phyloP scores from a whole-genome alignment of 2,329 filamentous ascomycete species.

The Hypoxylon sp. region DNA sequence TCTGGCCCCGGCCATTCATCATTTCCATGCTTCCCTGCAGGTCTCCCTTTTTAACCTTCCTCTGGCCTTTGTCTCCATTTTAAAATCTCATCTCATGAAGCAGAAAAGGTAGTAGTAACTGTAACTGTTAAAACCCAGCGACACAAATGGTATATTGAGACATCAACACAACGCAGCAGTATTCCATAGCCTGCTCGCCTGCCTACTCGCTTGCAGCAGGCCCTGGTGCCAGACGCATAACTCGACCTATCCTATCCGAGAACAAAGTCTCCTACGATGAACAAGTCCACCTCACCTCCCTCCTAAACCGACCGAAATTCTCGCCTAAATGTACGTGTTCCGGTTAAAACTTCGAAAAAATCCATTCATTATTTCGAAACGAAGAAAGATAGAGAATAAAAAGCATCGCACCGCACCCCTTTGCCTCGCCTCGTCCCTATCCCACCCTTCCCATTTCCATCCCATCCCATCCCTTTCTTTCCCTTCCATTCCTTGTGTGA shows the following conservation, averaged over 20 bases:
- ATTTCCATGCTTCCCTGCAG: not conserved
- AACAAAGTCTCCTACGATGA: slow-evolving; percentile 6
- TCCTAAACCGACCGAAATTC: not conserved
- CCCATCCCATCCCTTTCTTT: slow-evolving; percentile 11
- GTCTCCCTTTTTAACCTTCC: not conserved
- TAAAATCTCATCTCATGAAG: not conserved
- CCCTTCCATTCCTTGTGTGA: slow-evolving; percentile 11
- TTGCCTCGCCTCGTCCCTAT: not conserved
- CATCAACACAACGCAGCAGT: slow-evolving; percentile 15
- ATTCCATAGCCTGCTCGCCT: slow-evolving; percentile 1
- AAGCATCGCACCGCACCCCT: not conserved
- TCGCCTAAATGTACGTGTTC: slow-evolving; percentile 11
- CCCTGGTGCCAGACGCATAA: slow-evolving; percentile 21
- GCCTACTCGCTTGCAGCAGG: not conserved
- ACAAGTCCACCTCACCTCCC: not conserved
- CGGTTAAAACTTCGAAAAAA: not conserved
- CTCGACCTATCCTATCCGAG: not conserved
- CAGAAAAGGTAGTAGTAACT: not conserved
- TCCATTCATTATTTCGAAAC: slow-evolving; percentile 22
- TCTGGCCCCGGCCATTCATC: not conserved
- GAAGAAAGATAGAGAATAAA: slow-evolving; percentile 14
- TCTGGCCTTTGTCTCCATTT: not conserved
- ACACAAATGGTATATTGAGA: slow-evolving; percentile 45
- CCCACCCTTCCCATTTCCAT: slow-evolving; percentile 8
- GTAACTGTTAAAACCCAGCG: slow-evolving; percentile 22